A percentile compares a stretch with the other conserved stretches of the same genome.
phyloP scores from a whole-genome alignment of 78 protist species.

The Polysphondylium violaceum region DNA sequence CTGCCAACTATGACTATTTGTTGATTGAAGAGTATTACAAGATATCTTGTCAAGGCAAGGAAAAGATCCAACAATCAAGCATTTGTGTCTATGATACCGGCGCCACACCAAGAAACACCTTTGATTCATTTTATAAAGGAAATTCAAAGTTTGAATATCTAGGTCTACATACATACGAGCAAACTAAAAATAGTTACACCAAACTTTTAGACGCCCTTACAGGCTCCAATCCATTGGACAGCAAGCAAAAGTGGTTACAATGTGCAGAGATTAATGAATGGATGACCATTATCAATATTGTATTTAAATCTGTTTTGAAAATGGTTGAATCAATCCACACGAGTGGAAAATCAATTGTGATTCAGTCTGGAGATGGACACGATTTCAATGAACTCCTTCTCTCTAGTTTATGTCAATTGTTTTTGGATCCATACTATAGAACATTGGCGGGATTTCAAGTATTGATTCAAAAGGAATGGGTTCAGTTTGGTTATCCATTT shows the following conservation, averaged over 20 bases:
- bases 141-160: not conserved
- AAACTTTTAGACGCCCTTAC: conserved; percentile 1
- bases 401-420: conserved; percentile 71
- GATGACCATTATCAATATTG: not conserved
- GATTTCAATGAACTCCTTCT: conserved; percentile 14
- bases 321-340: not conserved
- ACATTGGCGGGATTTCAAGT: conserved; percentile 88
- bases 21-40: not conserved
- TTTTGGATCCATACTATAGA: conserved; percentile 92
- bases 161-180: not conserved
- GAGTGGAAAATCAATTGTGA: conserved; percentile 11
- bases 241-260: not conserved
- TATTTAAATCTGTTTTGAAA: not conserved
- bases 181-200: not conserved
- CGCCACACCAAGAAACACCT: not conserved
- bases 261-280: not conserved
- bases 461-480: conserved; percentile 95
- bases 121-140: not conserved
- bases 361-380: conserved; percentile 10
- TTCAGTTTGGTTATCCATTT: conserved; percentile 53
- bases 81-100: conserved; percentile 5
- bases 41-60: not conserved
- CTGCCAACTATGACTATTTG: not conserved
- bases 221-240: not conserved
- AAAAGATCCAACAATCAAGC: not conserved